phyloP scores from a whole-genome alignment of 495 filamentous ascomycete genomes.

The Sabuloglossum arenarium region DNA sequence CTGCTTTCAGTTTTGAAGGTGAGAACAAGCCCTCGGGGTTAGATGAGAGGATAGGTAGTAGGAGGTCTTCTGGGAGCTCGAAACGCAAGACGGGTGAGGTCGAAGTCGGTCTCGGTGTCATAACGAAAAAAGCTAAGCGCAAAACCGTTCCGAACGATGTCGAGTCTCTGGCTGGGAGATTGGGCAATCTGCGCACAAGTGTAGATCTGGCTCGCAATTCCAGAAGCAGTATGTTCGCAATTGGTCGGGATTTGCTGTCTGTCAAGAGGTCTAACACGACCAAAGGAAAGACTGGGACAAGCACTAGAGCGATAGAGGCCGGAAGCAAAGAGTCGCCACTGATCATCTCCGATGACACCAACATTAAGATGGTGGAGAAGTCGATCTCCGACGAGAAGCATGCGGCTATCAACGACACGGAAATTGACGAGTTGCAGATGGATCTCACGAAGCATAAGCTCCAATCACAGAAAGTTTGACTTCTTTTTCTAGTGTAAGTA shows the following conservation, averaged over 20 bases:
- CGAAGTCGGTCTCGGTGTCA: neutral
- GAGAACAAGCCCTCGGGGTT: constrained; percentile 3
- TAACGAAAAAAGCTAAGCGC: neutral
- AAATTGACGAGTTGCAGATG: constrained; percentile 16
- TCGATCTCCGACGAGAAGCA: neutral
- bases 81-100: neutral
- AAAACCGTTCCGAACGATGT: neutral
- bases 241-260: constrained; percentile 6
- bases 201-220: neutral
- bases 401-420: constrained; percentile 6
- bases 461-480: neutral
- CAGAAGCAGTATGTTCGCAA: neutral
- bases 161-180: neutral
- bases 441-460: constrained; percentile 8
- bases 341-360: neutral
- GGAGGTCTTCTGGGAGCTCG: neutral
- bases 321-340: neutral
- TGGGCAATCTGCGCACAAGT: neutral
- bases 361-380: neutral
- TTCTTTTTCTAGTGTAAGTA: neutral
- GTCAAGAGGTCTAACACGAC: neutral
- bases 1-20: constrained; percentile 4
- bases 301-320: neutral
- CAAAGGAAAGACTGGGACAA: neutral
- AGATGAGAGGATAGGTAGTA: neutral